These are phyloP conservation scores for Aspergillus puulaauensis DNA, from an alignment of 2,329 filamentous ascomycete species.

Conservation along the genomic window DNA sequence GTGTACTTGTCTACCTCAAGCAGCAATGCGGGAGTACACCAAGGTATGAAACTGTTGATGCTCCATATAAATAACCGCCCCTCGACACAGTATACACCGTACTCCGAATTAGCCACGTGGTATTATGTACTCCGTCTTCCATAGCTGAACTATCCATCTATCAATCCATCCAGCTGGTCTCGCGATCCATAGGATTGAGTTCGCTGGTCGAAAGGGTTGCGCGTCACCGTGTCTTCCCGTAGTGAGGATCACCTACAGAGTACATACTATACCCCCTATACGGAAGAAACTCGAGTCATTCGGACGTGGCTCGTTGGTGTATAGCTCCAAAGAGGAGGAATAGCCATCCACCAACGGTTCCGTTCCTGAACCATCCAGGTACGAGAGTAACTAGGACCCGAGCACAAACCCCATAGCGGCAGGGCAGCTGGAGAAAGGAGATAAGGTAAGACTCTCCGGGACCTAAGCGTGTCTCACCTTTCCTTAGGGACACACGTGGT, in stretches of 20 bases:
- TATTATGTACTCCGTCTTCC: too few species aligned
- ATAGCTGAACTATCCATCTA: neutral
- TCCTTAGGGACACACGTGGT: neutral
- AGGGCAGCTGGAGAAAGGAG: neutral
- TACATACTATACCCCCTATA: neutral
- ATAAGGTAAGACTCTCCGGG: constrained; percentile 1
- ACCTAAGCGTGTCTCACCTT: neutral
- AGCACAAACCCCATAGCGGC: neutral
- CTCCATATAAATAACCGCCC: neutral
- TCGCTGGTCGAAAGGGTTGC: too few species aligned
- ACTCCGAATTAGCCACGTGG: neutral
- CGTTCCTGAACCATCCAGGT: neutral
- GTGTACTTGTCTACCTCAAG: neutral
- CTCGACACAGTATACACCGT: neutral
- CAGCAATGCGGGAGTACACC: neutral
- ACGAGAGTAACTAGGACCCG: neutral
- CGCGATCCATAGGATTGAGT: too few species aligned
- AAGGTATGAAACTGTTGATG: neutral
- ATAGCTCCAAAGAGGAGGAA: too few species aligned
- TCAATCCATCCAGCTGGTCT: neutral
- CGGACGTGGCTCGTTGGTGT: too few species aligned
- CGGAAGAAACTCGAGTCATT: neutral
- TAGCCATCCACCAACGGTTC: neutral
- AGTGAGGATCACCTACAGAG: too few species aligned
- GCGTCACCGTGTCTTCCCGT: too few species aligned